Conservation (phyloP, 495 filamentous ascomycete genomes). For the Margaritispora aquatica region DNA sequence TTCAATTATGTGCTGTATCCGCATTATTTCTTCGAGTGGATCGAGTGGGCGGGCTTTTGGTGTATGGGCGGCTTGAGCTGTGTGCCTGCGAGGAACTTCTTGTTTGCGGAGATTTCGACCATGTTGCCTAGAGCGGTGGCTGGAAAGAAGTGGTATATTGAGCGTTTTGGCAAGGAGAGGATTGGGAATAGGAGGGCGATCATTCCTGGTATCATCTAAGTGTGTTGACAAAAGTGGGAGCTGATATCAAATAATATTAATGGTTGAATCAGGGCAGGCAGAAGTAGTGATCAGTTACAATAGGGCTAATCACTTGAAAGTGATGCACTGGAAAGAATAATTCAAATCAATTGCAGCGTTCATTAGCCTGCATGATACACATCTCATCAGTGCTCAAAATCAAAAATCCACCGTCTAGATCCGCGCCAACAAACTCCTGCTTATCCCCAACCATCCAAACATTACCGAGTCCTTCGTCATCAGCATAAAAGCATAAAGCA, state of each 20-base stretch:
- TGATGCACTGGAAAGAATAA: neutral
- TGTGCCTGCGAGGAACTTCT: constrained; percentile 70
- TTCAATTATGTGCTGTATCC: constrained; percentile 82
- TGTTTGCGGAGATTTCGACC: constrained; percentile 78
- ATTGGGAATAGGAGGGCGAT: constrained; percentile 72
- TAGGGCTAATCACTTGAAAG: too few species aligned
- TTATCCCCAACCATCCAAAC: neutral
- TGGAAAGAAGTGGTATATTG: constrained; percentile 81
- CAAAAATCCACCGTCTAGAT: neutral
- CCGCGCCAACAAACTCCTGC: neutral
- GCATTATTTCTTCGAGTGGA: constrained; percentile 92
- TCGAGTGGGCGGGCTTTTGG: constrained; percentile 90
- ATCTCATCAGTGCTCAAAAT: neutral
- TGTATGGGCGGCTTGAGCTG: constrained; percentile 55
- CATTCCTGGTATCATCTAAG: constrained; percentile 67
- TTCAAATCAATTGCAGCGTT: neutral
- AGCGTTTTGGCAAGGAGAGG: constrained; percentile 76
- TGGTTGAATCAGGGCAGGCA: neutral
- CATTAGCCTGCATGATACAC: neutral
- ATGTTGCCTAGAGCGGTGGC: constrained; percentile 87
- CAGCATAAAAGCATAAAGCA: constrained; percentile 2
- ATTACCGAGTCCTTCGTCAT: neutral
- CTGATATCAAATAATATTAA: neutral
- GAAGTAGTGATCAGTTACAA: too few species aligned
- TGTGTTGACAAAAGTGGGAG: too few species aligned